Conservation (phyloP, 129 eudicot species). For the Flaveria robusta region DNA sequence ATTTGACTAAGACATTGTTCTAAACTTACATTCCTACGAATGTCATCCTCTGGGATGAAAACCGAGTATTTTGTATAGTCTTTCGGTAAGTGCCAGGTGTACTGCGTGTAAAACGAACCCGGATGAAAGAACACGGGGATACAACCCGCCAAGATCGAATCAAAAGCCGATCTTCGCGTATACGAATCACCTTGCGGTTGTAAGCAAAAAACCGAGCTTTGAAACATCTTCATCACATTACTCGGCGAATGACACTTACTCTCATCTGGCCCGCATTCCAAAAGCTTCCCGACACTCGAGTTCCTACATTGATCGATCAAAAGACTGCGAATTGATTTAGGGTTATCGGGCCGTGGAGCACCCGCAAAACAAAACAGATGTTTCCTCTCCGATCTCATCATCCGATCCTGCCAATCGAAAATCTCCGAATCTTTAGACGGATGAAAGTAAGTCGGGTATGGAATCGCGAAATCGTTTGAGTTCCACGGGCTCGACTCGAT, state of each 20-base stretch:
- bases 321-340: constrained; percentile 70
- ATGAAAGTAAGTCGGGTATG: constrained; percentile 92
- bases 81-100: constrained; percentile 89
- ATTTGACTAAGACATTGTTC: constrained; percentile 57
- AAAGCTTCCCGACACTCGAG: constrained; percentile 53
- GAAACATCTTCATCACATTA: constrained; percentile 88
- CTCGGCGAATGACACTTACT: constrained; percentile 85
- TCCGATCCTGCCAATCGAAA: constrained; percentile 72
- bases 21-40: constrained; percentile 59
- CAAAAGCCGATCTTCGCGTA: constrained; percentile 88
- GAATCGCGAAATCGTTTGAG: constrained; percentile 78
- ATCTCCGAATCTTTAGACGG: constrained; percentile 77
- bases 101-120: constrained; percentile 84
- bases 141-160: constrained; percentile 93
- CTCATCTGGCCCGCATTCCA: constrained; percentile 73
- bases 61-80: constrained; percentile 68
- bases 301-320: constrained; percentile 70
- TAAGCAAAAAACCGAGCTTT: constrained; percentile 75
- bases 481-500: constrained; percentile 95
- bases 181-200: constrained; percentile 94
- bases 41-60: constrained; percentile 71
- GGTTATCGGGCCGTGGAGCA: constrained; percentile 75
- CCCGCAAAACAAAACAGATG: constrained; percentile 89
- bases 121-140: constrained; percentile 93
- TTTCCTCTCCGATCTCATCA: constrained; percentile 62